Conservation (phyloP, 306 rosid genomes). For the Mucuna pruriens region DNA sequence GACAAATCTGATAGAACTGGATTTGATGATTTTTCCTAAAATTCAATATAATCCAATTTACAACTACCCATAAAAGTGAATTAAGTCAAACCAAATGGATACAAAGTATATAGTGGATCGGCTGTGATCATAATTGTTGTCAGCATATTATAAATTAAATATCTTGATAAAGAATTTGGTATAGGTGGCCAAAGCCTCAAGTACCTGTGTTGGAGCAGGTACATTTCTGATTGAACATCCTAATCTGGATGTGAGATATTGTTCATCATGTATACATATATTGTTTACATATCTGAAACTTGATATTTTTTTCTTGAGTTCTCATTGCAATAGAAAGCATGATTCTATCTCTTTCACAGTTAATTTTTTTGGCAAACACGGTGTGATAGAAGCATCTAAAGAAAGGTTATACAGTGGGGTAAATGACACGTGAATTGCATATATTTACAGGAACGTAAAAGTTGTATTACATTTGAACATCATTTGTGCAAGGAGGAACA, state of each 20-base stretch:
- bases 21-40: too few species aligned
- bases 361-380: background rate
- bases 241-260: background rate
- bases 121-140: background rate
- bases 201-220: background rate
- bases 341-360: background rate
- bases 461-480: constrained; percentile 21
- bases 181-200: background rate
- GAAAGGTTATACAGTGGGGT: background rate
- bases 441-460: background rate
- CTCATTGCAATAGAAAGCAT: background rate
- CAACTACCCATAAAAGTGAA: too few species aligned
- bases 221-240: background rate
- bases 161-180: background rate
- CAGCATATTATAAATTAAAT: background rate
- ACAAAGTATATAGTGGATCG: background rate
- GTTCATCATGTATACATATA: background rate
- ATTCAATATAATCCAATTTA: too few species aligned
- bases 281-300: background rate
- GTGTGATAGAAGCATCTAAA: background rate
- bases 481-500: background rate
- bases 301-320: background rate
- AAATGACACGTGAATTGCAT: background rate
- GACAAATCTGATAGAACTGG: too few species aligned
- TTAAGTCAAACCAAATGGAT: too few species aligned